Conservation (phyloP, 73 alveolate species). For the Paramecium octaurelia region DNA sequence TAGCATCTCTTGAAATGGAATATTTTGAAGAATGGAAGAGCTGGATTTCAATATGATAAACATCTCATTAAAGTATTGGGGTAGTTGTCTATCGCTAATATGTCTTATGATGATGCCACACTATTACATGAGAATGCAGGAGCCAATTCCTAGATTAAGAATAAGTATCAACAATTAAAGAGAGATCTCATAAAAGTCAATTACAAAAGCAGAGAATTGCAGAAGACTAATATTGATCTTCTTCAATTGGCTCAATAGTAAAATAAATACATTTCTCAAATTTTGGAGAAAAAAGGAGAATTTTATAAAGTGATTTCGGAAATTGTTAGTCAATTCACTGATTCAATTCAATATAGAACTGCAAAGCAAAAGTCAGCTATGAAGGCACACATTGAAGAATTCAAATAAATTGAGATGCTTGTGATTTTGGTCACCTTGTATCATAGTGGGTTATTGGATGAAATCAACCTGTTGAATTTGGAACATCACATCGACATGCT, state of each 20-base stretch:
- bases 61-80: slow-evolving; percentile 16
- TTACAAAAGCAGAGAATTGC: not conserved
- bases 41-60: not conserved
- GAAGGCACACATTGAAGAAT: slow-evolving; percentile 31
- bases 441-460: slow-evolving; percentile 47
- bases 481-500: slow-evolving; percentile 36
- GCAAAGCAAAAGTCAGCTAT: slow-evolving; percentile 48
- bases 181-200: not conserved
- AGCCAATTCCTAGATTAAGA: not conserved
- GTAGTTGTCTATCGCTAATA: not conserved
- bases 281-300: slow-evolving; percentile 48
- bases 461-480: not conserved
- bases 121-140: not conserved
- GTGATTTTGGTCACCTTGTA: slow-evolving; percentile 22
- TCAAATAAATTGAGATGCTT: slow-evolving; percentile 35
- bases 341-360: slow-evolving; percentile 37
- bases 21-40: slow-evolving; percentile 9
- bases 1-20: slow-evolving; percentile 5
- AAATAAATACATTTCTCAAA: slow-evolving; percentile 4
- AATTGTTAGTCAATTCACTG: slow-evolving; percentile 4
- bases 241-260: not conserved
- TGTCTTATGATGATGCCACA: slow-evolving; percentile 34
- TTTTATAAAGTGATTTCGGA: slow-evolving; percentile 28
- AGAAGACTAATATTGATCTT: not conserved
- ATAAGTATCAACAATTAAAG: not conserved